Evolutionary conservation across 2,329 filamentous ascomycete genomes (phyloP), one percentile per base, ranked within the genome.

Genomic region (Microascus cirrosus): DNA sequence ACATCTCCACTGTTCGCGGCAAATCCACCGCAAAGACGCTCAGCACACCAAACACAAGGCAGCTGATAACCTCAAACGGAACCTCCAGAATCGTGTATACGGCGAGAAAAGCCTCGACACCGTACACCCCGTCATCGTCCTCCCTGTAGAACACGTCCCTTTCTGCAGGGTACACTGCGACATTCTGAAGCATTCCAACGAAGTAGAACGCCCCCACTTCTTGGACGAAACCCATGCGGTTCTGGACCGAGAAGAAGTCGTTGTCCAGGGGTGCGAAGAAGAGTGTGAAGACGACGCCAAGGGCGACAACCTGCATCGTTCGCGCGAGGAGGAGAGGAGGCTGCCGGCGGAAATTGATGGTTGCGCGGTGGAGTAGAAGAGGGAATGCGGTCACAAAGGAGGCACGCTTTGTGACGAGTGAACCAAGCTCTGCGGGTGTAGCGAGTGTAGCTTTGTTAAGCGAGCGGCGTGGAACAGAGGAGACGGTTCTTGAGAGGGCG

Each of bases 161-260:
- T 65, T 90, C 87, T 48, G 74, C 74, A 0, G 87, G 87, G 65
- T 90, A 90, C 8, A 89, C 77, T 2, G 86, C 85, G 3, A 90
- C 84, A 64, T 90, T 90, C 68, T 91, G 86, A 13, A 91, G 76
- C 86, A 91, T 90, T 32, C 87, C 87, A 1, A 89, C 81, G 63
- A 88, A 88, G 69, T 88, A 87, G 39, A 89, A 81, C 0, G 86
- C 84, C 1, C 83, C 81, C 34, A 90, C 77, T 65, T 91, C 82
- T 62, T 90, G 84, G 1, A 90, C 73, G 62, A 90, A 87, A 0
- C 88, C 88, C 63, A 91, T 79, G 1, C 87, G 80, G 55, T 84
- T 89, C 67, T 91, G 88, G 0, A 92, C 78, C 1, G 82, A 82
- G 57, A 77, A 81, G 71, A 87, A 90, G 67, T 90, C 79, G 65